A percentile compares a stretch with the other conserved stretches of the same genome.
Evolutionary conservation across 805 yeast species (phyloP).

Genomic region (Suhomyces canberraensis): DNA sequence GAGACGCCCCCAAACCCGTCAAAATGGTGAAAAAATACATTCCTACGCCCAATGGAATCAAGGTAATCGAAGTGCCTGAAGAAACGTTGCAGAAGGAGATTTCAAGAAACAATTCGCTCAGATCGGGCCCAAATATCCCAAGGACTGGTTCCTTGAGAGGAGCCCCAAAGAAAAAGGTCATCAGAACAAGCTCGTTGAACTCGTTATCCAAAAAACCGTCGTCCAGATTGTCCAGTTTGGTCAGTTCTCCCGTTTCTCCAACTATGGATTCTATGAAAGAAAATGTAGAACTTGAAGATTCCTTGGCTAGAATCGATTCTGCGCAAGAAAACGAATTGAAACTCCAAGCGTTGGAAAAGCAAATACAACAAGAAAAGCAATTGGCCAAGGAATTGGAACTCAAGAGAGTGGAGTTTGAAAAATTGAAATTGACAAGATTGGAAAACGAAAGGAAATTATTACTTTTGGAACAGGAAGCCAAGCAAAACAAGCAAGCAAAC

Average conservation of each 20-base stretch:
- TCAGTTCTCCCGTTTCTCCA: conserved; percentile 3
- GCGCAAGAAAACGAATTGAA: conserved; percentile 25
- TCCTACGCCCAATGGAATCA: conserved; percentile 71
- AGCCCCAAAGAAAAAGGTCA: conserved; percentile 7
- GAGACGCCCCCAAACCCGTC: conserved; percentile 8
- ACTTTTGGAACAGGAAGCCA: conserved; percentile 10
- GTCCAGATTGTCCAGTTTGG: conserved; percentile 15
- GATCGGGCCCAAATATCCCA: conserved; percentile 26
- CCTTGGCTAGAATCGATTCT: conserved; percentile 19
- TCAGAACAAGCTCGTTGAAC: conserved; percentile 24
- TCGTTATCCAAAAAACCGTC: conserved; percentile 10
- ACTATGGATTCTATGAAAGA: conserved; percentile 17
- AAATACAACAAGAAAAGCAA: conserved; percentile 38
- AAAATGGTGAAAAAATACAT: conserved; percentile 64
- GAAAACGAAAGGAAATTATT: conserved; percentile 26
- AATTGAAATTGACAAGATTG: conserved; percentile 25
- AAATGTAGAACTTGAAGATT: conserved; percentile 17
- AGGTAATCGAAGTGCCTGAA: conserved; percentile 65
- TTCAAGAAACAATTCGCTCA: conserved; percentile 38
- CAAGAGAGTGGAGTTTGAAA: conserved; percentile 35
- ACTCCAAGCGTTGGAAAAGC: conserved; percentile 26
- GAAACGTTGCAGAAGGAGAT: conserved; percentile 37
- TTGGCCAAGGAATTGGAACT: conserved; percentile 37
- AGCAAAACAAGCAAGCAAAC: not conserved
- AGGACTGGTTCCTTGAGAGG: conserved; percentile 18